Evolutionary conservation across 768 basidiomycete species (phyloP).

Genomic region (Brasilioporus rufonigricans): DNA sequence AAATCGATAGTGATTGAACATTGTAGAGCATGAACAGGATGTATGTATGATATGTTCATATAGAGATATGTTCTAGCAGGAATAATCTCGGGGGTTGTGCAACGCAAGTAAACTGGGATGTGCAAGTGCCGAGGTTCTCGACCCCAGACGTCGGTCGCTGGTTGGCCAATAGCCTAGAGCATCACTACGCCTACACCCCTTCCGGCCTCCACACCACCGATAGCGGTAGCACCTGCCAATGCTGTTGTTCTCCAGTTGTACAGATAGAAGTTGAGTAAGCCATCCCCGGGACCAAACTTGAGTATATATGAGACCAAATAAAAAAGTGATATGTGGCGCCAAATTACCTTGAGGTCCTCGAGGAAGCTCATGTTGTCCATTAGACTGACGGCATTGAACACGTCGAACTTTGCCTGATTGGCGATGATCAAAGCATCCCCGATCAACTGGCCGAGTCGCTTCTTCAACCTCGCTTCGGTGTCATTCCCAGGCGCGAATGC

Average conservation of each 20-base stretch:
- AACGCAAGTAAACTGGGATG: neutral
- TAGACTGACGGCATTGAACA: slow-evolving; percentile 91
- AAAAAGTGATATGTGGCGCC: neutral
- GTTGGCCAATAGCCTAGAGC: slow-evolving; percentile 49
- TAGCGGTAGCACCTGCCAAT: slow-evolving; percentile 65
- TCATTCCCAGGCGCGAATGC: slow-evolving; percentile 64
- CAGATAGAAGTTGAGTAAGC: slow-evolving; percentile 86
- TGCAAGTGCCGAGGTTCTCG: neutral
- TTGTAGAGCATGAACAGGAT: neutral
- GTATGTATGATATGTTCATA: slow-evolving; percentile 10
- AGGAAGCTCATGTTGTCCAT: slow-evolving; percentile 92
- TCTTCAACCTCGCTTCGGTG: slow-evolving; percentile 59
- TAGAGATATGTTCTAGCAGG: neutral
- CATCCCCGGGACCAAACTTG: slow-evolving; percentile 92
- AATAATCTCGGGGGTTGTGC: neutral
- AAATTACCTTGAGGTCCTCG: slow-evolving; percentile 74
- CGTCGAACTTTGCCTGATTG: slow-evolving; percentile 85
- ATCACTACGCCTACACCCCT: slow-evolving; percentile 91
- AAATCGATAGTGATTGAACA: slow-evolving; percentile 75
- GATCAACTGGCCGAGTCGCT: slow-evolving; percentile 68
- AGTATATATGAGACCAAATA: slow-evolving; percentile 6
- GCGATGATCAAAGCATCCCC: slow-evolving; percentile 82
- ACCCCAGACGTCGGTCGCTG: neutral
- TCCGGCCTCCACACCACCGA: slow-evolving; percentile 56
- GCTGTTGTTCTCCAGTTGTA: slow-evolving; percentile 93